Percentiles rank a stretch among this genome's conserved stretches.
phyloP scores from a whole-genome alignment of 1,284 basidiomycete genomes.

The Cryptococcus sp. region DNA sequence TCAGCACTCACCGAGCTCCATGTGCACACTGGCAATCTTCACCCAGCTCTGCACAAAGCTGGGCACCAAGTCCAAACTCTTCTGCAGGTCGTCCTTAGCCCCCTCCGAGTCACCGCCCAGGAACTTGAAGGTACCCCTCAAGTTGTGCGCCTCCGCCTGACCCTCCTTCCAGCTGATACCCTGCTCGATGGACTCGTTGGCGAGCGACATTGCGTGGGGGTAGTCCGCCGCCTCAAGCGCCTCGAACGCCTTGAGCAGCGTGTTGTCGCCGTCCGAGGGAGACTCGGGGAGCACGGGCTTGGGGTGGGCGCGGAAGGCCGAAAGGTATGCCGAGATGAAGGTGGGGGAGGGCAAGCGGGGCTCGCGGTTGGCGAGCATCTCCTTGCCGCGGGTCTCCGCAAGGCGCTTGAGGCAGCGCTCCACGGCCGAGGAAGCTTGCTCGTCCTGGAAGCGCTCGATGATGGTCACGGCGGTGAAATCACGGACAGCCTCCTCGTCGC shows the following conservation, averaged over 20 bases:
- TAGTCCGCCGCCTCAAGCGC: slow-evolving; percentile 88
- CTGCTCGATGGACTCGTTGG: slow-evolving; percentile 84
- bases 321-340: slow-evolving; percentile 94
- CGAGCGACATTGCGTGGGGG: slow-evolving; percentile 70
- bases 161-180: slow-evolving; percentile 73
- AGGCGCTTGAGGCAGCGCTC: slow-evolving; percentile 90
- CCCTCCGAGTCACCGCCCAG: slow-evolving; percentile 77
- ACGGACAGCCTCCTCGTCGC: slow-evolving; percentile 70
- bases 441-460: slow-evolving; percentile 87
- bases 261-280: slow-evolving; percentile 75
- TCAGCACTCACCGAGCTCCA: slow-evolving; percentile 71
- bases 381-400: slow-evolving; percentile 51
- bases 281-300: slow-evolving; percentile 72
- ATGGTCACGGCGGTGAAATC: slow-evolving; percentile 97
- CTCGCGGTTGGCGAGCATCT: slow-evolving; percentile 58
- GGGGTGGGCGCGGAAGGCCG: slow-evolving; percentile 83
- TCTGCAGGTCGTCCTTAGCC: slow-evolving; percentile 81
- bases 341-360: slow-evolving; percentile 83
- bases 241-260: slow-evolving; percentile 72
- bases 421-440: slow-evolving; percentile 71
- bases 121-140: slow-evolving; percentile 97
- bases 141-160: slow-evolving; percentile 84
- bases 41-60: slow-evolving; percentile 86
- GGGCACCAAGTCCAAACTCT: slow-evolving; percentile 70
- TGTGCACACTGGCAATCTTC: slow-evolving; percentile 95